Percentiles rank a stretch among this genome's conserved stretches.
These are phyloP conservation scores for Aspergillus luchuensis DNA, from an alignment of 2,329 filamentous ascomycete genomes.

Conservation along the genomic window DNA sequence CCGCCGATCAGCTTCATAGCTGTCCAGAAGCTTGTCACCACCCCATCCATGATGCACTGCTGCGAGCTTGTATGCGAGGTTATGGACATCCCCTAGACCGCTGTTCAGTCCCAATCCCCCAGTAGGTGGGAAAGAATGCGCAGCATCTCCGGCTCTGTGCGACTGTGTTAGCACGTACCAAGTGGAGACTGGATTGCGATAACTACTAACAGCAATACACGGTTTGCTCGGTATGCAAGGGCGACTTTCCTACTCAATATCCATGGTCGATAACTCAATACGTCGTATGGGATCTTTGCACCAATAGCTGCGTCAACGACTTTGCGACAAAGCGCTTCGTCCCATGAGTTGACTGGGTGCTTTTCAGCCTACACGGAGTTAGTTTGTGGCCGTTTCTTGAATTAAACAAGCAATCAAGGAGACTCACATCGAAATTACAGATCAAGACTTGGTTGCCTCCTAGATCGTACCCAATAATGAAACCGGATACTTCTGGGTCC, in stretches of 20 bases:
- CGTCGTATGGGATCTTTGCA: slow-evolving; percentile 35
- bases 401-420: not conserved
- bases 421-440: slow-evolving; percentile 47
- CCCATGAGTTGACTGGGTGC: slow-evolving; percentile 41
- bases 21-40: slow-evolving; percentile 33
- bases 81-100: slow-evolving; percentile 54
- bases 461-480: slow-evolving; percentile 50
- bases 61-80: slow-evolving; percentile 49
- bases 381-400: not conserved
- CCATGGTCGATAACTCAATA: slow-evolving; percentile 47
- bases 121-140: slow-evolving; percentile 56
- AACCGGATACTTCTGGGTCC: slow-evolving; percentile 47
- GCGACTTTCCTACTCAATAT: slow-evolving; percentile 47
- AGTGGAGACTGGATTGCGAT: not conserved
- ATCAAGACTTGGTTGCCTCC: slow-evolving; percentile 47
- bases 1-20: slow-evolving; percentile 42
- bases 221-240: slow-evolving; percentile 38
- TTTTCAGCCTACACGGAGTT: slow-evolving; percentile 29
- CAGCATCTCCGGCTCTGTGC: slow-evolving; percentile 53
- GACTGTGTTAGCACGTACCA: not conserved
- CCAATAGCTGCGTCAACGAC: slow-evolving; percentile 34
- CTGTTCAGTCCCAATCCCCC: slow-evolving; percentile 60
- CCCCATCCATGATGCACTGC: slow-evolving; percentile 38
- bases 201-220: slow-evolving; percentile 42
- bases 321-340: slow-evolving; percentile 36